phyloP scores from a whole-genome alignment of 176 grass and related monocot genomes.

The Chloris gayana region DNA sequence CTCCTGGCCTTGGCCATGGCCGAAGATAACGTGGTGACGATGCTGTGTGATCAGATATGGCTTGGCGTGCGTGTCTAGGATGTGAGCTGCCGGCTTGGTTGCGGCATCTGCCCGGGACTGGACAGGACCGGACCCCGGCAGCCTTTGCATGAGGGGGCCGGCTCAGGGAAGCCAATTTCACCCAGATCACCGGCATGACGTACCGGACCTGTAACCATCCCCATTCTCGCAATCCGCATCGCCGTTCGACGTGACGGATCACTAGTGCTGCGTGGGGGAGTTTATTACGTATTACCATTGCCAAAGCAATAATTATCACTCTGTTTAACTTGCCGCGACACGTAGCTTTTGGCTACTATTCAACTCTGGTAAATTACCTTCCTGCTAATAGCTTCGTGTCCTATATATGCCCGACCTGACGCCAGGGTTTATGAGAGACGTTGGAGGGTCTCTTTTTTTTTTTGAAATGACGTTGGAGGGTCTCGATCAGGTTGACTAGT shows the following conservation, averaged over 20 bases:
- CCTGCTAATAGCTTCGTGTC: not conserved
- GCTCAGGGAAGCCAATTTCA: not conserved
- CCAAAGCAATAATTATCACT: not conserved
- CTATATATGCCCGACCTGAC: not conserved
- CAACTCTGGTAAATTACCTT: too few species aligned
- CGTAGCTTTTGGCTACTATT: not conserved
- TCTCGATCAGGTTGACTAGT: not conserved
- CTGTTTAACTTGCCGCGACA: too few species aligned
- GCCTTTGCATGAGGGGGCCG: not conserved
- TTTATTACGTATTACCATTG: constrained; percentile 24
- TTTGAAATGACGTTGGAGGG: not conserved
- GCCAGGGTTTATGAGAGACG: too few species aligned
- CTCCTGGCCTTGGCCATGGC: not conserved
- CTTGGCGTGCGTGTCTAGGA: not conserved
- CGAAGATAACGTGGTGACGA: not conserved
- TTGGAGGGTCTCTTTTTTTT: too few species aligned
- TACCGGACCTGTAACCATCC: constrained; percentile 2
- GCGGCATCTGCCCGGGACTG: not conserved
- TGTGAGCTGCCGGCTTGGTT: not conserved
- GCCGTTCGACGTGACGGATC: too few species aligned
- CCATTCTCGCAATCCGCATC: not conserved
- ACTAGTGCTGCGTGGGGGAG: not conserved
- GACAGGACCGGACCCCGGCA: not conserved
- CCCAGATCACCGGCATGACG: not conserved
- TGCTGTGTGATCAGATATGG: too few species aligned